These are phyloP conservation scores for Ananas comosus DNA, from an alignment of 176 grass and related monocot genomes.

Conservation along the genomic window DNA sequence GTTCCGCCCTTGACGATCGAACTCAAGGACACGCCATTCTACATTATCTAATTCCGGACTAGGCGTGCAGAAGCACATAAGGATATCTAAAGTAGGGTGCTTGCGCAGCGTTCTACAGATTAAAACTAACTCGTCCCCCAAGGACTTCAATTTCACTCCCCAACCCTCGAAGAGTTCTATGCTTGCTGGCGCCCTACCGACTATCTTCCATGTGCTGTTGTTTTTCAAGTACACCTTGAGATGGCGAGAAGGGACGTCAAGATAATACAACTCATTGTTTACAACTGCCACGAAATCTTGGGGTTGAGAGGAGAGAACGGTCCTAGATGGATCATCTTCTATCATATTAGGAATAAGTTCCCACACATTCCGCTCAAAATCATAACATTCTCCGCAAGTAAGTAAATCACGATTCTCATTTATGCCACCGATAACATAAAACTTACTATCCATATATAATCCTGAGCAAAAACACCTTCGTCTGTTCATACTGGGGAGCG, in stretches of 20 bases:
- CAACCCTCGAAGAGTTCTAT: too few relatives aligned
- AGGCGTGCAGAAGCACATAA: not conserved
- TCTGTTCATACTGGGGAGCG: not conserved
- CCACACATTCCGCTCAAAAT: not conserved
- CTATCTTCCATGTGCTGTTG: not conserved
- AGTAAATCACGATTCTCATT: not conserved
- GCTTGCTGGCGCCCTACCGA: not conserved
- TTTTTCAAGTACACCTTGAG: too few relatives aligned
- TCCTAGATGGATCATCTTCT: too few relatives aligned
- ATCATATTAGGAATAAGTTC: too few relatives aligned
- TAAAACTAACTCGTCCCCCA: not conserved
- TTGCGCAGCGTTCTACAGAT: not conserved
- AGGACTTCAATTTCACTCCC: not conserved
- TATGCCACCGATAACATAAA: not conserved
- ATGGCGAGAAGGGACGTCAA: too few relatives aligned
- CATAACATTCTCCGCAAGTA: constrained; percentile 1
- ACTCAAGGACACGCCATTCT: not conserved
- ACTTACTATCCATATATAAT: constrained; percentile 6
- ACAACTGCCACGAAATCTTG: too few relatives aligned
- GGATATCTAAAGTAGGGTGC: not conserved
- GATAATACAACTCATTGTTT: too few relatives aligned
- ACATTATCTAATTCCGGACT: not conserved
- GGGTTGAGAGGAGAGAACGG: too few relatives aligned
- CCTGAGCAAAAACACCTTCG: not conserved
- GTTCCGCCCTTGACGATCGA: not conserved